Evolutionary conservation across 192 early-diverging fungal genomes (phyloP), one percentile per base, ranked within the genome.

Genomic region (Coemansia sp.): DNA sequence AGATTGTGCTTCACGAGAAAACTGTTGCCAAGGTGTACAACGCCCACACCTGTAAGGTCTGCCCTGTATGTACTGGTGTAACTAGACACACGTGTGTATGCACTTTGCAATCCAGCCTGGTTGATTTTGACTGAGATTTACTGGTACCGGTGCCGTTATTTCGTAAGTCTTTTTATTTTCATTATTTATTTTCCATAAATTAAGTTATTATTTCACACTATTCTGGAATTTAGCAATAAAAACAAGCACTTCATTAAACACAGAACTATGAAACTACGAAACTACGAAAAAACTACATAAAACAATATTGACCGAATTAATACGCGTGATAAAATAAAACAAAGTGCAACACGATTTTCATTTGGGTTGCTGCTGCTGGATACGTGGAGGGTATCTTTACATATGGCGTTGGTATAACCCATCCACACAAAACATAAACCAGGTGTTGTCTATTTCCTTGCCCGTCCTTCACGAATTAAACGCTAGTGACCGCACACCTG

Each of bases 401-500:
- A 32, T 4, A 32, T 2, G 32, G 2, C 32, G 32, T 2, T 32
- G 32, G 4, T 32, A 32, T 4, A 32, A 32, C 3, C 32, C 32
- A 32, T 32, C 32, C 2, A 32, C 0, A 32, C 4, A 2, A 32
- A 32, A 32, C 32, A 32, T 32, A 32, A 32, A 32, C 0, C 4
- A 2, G 32, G 32, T 32, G 32, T 32, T 32, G 32, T 32, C 32
- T 32, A 32, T 32, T 1, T 32, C 32, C 32, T 32, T 32, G 1
- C 2, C 4, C 32, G 32, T 32, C 1, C 4, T 4, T 32, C 44
- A 45, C 9, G 1, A 45, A 15, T 45, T 45, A 45, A 0, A 12
- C 0, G 9, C 2, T 63, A 63, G 45, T 60, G 54, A 10, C 43
- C 32, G 48, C 70, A 76, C 13, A 64, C 32, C 7, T 71, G 49